Percentiles rank a stretch among this genome's conserved stretches.
These are phyloP conservation scores for Ceratocystis cacaofunesta DNA, from an alignment of 2,329 filamentous ascomycete species.

Conservation along the genomic window DNA sequence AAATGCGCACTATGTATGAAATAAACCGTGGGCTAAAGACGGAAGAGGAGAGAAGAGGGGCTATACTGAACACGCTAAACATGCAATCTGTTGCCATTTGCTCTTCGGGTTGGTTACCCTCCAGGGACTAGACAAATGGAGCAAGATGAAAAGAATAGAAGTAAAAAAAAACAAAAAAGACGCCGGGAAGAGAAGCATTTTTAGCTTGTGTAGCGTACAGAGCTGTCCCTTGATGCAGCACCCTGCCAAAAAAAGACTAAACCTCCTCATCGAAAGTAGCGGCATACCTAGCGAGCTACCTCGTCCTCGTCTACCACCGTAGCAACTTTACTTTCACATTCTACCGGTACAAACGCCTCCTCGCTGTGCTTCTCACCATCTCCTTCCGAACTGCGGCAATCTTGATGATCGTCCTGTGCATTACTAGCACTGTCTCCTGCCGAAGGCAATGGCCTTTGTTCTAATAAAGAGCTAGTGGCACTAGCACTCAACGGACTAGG, in stretches of 20 bases:
- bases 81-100: neutral
- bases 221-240: neutral
- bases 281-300: slow-evolving; percentile 14
- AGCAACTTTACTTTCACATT: slow-evolving; percentile 29
- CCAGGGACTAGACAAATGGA: neutral
- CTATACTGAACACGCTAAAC: slow-evolving; percentile 1
- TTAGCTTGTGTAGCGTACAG: neutral
- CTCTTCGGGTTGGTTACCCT: neutral
- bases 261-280: slow-evolving; percentile 6
- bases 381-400: slow-evolving; percentile 16
- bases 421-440: slow-evolving; percentile 13
- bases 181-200: neutral
- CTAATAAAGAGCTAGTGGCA: slow-evolving; percentile 13
- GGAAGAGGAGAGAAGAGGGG: neutral
- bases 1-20: neutral
- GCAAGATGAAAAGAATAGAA: neutral
- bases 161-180: neutral
- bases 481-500: slow-evolving; percentile 12
- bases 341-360: neutral
- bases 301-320: slow-evolving; percentile 31
- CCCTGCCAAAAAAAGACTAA: neutral
- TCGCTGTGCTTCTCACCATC: slow-evolving; percentile 23
- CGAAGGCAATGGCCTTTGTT: slow-evolving; percentile 14
- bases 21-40: neutral
- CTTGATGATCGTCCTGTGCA: slow-evolving; percentile 16